Base-by-base conservation (phyloP, 1,284 basidiomycete species). In the Inonotus hispidus region DNA sequence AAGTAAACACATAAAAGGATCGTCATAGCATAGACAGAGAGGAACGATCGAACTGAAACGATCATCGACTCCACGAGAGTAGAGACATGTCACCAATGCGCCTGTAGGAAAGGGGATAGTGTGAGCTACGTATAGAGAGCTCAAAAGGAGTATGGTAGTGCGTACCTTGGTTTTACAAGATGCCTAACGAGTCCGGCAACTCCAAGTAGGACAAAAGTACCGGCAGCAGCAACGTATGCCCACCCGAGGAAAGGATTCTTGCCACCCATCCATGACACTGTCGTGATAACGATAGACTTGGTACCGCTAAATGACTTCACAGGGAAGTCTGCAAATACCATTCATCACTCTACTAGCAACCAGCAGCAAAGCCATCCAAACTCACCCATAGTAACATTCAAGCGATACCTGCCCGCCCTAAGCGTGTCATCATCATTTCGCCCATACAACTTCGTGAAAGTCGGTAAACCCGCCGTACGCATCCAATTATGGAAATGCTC, bases 401-500 rank as follows among this genome's bases (percentile, higher is more conserved):
- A 82, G 66, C 83, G 75, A 72, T 99, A 99, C 41, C 76, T 80
- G 4, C 95, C 97, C 53, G 84, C 79, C 10, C 70, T 67, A 80
- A 99, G 87, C 43, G 77, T 77, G 35, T 87, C 79, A 32, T 83
- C 73, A 70, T 98, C 96, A 73, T 98, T 98, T 63, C 97, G 81
- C 29, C 88, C 94, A 72, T 92, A 98, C 21, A 98, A 78, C 75
- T 98, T 98, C 47, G 93, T 87, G 76, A 99, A 99, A 0, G 95
- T 98, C 0, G 97, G 96, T 59, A 99, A 77, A 23, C 95, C 96
- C 0, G 97, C 93, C 1, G 94, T 96, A 63, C 96, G 86, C 97
- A 99, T 99, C 97, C 97, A 99, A 68, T 98, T 95, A 75, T 98
- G 95, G 79, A 99, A 98, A 71, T 95, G 95, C 74, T 99, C 93